Base-by-base conservation (phyloP, 768 basidiomycete species). In the Tubosaeta sp. region DNA sequence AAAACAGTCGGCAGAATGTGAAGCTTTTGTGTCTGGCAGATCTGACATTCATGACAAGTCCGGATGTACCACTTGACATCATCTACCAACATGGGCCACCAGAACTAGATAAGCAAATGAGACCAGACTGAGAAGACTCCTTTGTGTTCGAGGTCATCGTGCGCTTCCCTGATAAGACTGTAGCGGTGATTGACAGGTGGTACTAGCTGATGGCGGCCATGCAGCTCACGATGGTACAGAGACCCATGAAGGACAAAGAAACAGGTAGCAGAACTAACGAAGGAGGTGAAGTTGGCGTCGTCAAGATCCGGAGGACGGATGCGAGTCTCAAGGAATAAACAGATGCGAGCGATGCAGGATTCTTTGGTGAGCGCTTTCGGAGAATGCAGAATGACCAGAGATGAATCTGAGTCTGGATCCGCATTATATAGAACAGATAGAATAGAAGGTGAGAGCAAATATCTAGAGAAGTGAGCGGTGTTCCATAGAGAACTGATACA, bases 11-110 rank as follows among this genome's bases (percentile, higher is more conserved):
- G 59, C 0, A 51, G 63, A 14, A 65, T 56, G 18, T 45, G 45
- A 1, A 60, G 6, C 10, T 35, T 42, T 8, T 71, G 71, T 14
- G 40, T 18, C 56, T 36, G 46, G 63, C 60, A 3, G 56, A 70
- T 14, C 63, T 66, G 10, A 51, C 57, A n/a, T 70, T 51, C 70
- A 70, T 75, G 3, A 70, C 73, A 51, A 35, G 21, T 66, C 21
- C 63, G 59, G 29, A 76, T 65, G 13, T 40, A 58, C 46, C 52
- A 53, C 24, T 63, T 64, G 0, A 67, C 62, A 27, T 72, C 32
- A 34, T 61, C 30, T 2, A 41, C 18, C 0, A 49, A 11, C 40
- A 49, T 1, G 0, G 16, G 41, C 41, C 41, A 42, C 25, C 41
- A 42, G 25, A 42, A 42, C 14, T 8, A 14, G 2, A 42, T 13